phyloP scores from a whole-genome alignment of 495 filamentous ascomycete genomes.

The Penicillium parvum region DNA sequence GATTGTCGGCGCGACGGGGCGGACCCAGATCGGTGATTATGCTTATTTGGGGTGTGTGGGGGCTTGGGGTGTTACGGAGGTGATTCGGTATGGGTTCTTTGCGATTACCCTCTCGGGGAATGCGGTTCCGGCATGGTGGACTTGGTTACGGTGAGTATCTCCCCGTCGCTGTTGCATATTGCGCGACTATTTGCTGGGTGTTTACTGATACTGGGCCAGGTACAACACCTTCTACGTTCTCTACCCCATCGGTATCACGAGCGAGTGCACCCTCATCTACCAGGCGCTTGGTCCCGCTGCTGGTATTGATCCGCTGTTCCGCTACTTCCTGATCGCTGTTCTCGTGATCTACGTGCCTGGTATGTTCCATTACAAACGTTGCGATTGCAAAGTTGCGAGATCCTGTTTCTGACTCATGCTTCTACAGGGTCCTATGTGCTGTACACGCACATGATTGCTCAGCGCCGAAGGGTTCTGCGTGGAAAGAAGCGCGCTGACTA shows the following conservation, averaged over 20 bases:
- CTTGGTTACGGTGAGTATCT: constrained; percentile 63
- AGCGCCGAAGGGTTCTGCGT: constrained; percentile 69
- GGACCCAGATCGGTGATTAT: constrained; percentile 33
- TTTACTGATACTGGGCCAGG: constrained; percentile 21
- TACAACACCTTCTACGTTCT: constrained; percentile 93
- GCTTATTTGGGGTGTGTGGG: constrained; percentile 49
- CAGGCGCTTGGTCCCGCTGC: constrained; percentile 57
- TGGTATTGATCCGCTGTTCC: constrained; percentile 44
- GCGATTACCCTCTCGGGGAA: constrained; percentile 60
- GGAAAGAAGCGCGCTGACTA: constrained; percentile 29
- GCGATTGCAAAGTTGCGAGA: neutral
- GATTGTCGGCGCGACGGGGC: constrained; percentile 25
- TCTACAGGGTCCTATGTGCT: constrained; percentile 73
- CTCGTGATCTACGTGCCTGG: constrained; percentile 77
- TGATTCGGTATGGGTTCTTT: constrained; percentile 86
- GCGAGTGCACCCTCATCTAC: constrained; percentile 76
- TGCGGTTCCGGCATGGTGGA: constrained; percentile 56
- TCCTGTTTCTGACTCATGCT: constrained; percentile 14
- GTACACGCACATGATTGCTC: constrained; percentile 90
- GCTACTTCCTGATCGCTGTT: constrained; percentile 56
- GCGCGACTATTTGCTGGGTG: constrained; percentile 3
- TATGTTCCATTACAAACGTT: too few relatives aligned
- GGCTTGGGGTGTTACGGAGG: constrained; percentile 84
- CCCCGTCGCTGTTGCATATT: neutral
- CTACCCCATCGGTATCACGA: constrained; percentile 85